Conservation (phyloP, 495 filamentous ascomycete genomes). For the Mytilinidion resinicola region DNA sequence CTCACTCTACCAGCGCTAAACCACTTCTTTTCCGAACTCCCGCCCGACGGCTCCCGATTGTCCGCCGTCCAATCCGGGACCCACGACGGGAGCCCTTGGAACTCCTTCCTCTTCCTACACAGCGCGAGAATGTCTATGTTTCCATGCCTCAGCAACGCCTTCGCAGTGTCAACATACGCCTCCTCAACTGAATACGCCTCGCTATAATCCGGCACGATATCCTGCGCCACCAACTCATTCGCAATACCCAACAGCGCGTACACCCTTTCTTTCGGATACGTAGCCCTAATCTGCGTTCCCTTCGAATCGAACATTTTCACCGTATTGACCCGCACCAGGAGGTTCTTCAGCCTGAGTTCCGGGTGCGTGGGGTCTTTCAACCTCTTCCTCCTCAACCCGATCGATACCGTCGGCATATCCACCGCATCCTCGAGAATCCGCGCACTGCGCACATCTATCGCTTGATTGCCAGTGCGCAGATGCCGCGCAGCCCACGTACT, state of each 20-base stretch:
- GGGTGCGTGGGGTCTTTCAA: background rate
- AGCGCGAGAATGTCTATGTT: slow-evolving; percentile 6
- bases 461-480: background rate
- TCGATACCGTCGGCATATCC: background rate
- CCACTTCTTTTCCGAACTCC: background rate
- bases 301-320: background rate
- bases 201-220: slow-evolving; percentile 27
- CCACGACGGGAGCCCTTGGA: slow-evolving; percentile 5
- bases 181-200: slow-evolving; percentile 12
- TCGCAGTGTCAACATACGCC: slow-evolving; percentile 19
- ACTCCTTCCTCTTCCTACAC: slow-evolving; percentile 4
- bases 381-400: background rate
- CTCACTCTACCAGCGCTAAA: background rate
- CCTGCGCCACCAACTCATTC: slow-evolving; percentile 13
- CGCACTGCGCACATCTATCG: background rate
- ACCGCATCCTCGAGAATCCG: background rate
- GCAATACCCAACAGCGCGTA: slow-evolving; percentile 31
- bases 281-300: slow-evolving; percentile 6
- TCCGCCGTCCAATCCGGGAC: slow-evolving; percentile 8
- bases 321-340: background rate
- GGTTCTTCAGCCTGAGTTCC: background rate
- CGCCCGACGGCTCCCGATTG: slow-evolving; percentile 2
- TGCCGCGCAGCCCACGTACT: background rate
- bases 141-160: slow-evolving; percentile 3
- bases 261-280: slow-evolving; percentile 25